phyloP scores from a whole-genome alignment of 1,284 basidiomycete genomes.

The Leccinum subrobustum region DNA sequence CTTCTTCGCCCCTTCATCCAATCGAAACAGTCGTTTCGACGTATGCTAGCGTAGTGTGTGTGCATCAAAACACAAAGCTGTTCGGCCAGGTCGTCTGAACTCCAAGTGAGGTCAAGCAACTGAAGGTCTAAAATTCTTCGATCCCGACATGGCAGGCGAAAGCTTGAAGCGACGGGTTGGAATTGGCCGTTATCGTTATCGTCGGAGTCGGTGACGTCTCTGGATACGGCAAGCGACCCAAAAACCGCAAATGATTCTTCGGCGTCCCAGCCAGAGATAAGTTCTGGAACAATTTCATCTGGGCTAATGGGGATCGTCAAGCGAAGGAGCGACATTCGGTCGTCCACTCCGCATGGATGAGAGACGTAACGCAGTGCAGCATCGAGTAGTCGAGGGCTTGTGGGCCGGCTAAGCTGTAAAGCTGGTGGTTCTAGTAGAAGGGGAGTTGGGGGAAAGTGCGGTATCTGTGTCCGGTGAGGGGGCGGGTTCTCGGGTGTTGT shows the following conservation, averaged over 20 bases:
- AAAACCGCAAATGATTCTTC: slow-evolving; percentile 25
- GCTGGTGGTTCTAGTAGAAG: neutral
- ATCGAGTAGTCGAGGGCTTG: slow-evolving; percentile 13
- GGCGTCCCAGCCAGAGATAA: slow-evolving; percentile 34
- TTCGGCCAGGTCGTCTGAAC: slow-evolving; percentile 57
- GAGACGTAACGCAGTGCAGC: slow-evolving; percentile 24
- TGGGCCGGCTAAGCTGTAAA: neutral
- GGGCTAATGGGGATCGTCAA: slow-evolving; percentile 43
- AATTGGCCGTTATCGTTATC: slow-evolving; percentile 17
- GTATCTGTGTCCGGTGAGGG: neutral
- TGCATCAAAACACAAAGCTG: slow-evolving; percentile 63
- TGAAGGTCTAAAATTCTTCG: neutral
- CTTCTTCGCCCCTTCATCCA: slow-evolving; percentile 46
- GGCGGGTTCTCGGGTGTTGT: slow-evolving; percentile 7
- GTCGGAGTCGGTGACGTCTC: neutral
- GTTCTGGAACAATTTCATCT: slow-evolving; percentile 31
- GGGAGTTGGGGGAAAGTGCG: neutral
- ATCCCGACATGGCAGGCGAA: slow-evolving; percentile 5
- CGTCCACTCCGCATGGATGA: slow-evolving; percentile 40
- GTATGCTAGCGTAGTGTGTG: slow-evolving; percentile 55
- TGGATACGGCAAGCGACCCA: slow-evolving; percentile 8
- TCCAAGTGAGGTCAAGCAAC: slow-evolving; percentile 49
- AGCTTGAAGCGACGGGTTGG: slow-evolving; percentile 6
- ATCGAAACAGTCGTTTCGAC: slow-evolving; percentile 58
- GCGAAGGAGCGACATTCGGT: slow-evolving; percentile 38